A percentile compares a stretch with the other conserved stretches of the same genome.
These are phyloP conservation scores for Poterioochromonas sp. DNA, from an alignment of 352 stramenopile genomes.

Conservation along the genomic window DNA sequence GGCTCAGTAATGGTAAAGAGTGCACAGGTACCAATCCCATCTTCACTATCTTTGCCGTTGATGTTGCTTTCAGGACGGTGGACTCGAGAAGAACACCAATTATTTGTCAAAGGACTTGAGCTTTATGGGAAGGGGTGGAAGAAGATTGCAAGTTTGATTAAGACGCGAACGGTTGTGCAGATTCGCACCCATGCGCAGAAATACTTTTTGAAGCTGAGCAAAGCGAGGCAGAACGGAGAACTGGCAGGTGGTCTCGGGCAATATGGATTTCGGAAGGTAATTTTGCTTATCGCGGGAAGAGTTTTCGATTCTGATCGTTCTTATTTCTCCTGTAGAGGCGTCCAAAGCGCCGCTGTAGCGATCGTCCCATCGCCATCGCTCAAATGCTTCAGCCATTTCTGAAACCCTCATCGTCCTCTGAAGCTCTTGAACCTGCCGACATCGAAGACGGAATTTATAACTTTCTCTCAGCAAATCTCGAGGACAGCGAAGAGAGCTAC, in stretches of 20 bases:
- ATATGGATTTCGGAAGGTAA: no score
- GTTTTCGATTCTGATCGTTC: no score
- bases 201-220: conserved; percentile 38
- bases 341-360: no score
- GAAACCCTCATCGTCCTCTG: not conserved
- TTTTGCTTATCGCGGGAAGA: no score
- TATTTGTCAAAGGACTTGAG: conserved; percentile 71
- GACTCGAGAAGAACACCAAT: conserved; percentile 77
- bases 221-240: not conserved
- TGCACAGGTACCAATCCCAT: no score
- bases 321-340: no score
- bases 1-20: no score
- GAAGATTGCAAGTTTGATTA: conserved; percentile 79
- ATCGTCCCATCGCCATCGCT: not conserved
- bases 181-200: conserved; percentile 42
- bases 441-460: not conserved
- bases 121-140: conserved; percentile 94
- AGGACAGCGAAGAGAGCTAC: not conserved
- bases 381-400: not conserved
- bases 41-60: no score
- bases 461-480: not conserved
- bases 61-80: conserved; percentile 59
- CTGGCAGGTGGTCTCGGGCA: no score
- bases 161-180: conserved; percentile 68
- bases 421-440: not conserved